Evolutionary conservation across 208 protist genomes (phyloP), one percentile per base, ranked within the genome.

Genomic region (Vickermania ingenoplastis): DNA sequence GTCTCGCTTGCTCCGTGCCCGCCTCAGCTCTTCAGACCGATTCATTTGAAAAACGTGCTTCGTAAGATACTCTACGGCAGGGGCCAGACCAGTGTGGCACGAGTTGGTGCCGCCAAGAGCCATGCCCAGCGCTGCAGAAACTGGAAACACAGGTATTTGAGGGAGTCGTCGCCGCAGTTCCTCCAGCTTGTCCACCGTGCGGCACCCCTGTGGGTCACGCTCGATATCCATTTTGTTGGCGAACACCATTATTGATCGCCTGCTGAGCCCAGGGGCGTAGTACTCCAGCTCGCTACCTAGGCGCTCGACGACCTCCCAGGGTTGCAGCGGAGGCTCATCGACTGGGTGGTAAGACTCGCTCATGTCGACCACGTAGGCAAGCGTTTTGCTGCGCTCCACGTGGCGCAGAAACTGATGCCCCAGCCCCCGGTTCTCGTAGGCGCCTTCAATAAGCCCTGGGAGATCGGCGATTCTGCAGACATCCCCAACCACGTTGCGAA

Each of bases 341-440:
- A 54, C 29, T 14, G 83, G 77, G 51, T 73, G 65, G 65, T 86
- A 89, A 29, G 81, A 81, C 52, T 71, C 72, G 51, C 69, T 79
- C 81, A 94, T 93, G 69, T 96, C 90, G n/a, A 96, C 77, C 41
- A 96, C 91, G 57, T 89, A 83, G 3, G 80, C 86, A 21, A 96
- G 61, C 11, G 77, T 77, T 53, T 94, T 81, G 4, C 88, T 94
- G 2, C 93, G 83, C 79, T 96, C 87, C 5, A 93, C 81, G 56
- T 97, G 93, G 30, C 86, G 86, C 58, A 97, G 77, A 65, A 97
- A 97, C 63, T 84, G 79, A 59, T 97, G 86, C 0, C 90, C 91
- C 0, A 96, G 71, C 1, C 91, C 89, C 21, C 83, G 70, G 60
- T 93, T 88, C 61, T 96, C 87, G 61, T 86, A 91, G 21, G 90